A percentile compares a stretch with the other conserved stretches of the same genome.
phyloP scores from a whole-genome alignment of 2,329 filamentous ascomycete species.

The Aureobasidium lini region DNA sequence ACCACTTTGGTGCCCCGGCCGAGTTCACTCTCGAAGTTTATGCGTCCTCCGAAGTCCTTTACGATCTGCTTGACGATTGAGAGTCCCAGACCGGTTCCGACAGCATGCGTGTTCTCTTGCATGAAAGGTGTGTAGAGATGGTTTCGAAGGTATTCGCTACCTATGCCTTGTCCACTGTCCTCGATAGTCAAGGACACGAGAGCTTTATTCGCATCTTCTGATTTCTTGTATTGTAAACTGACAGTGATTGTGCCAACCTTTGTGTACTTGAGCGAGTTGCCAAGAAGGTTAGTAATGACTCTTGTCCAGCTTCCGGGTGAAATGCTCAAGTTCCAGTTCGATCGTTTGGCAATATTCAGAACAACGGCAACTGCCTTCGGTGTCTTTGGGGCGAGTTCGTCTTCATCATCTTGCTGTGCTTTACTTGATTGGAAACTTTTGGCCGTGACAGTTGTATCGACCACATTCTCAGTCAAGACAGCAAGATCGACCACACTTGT shows the following conservation, averaged over 20 bases:
- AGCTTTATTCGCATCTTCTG: background rate
- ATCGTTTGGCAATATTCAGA: constrained; percentile 31
- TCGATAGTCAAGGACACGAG: constrained; percentile 15
- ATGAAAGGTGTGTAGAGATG: constrained; percentile 28
- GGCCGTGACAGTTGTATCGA: constrained; percentile 16
- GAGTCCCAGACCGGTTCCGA: constrained; percentile 30
- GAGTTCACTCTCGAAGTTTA: constrained; percentile 23
- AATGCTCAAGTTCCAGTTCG: constrained; percentile 33
- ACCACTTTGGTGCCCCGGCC: constrained; percentile 21
- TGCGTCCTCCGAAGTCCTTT: constrained; percentile 20
- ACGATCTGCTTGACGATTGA: constrained; percentile 28
- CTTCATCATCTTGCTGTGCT: constrained; percentile 5
- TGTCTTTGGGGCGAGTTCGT: constrained; percentile 3
- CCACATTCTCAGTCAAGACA: constrained; percentile 19
- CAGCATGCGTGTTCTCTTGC: constrained; percentile 27
- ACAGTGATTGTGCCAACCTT: constrained; percentile 31
- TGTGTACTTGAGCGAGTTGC: constrained; percentile 43
- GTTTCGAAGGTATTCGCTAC: constrained; percentile 23
- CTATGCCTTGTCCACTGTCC: constrained; percentile 31
- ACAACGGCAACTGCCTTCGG: constrained; percentile 29
- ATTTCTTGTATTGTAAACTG: constrained; percentile 1
- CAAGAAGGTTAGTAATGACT: constrained; percentile 42
- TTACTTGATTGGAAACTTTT: constrained; percentile 11
- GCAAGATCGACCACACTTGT: constrained; percentile 20
- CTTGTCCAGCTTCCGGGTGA: constrained; percentile 39